Evolutionary conservation across 768 basidiomycete genomes (phyloP).

Genomic region (Leccinum pellstonianum): DNA sequence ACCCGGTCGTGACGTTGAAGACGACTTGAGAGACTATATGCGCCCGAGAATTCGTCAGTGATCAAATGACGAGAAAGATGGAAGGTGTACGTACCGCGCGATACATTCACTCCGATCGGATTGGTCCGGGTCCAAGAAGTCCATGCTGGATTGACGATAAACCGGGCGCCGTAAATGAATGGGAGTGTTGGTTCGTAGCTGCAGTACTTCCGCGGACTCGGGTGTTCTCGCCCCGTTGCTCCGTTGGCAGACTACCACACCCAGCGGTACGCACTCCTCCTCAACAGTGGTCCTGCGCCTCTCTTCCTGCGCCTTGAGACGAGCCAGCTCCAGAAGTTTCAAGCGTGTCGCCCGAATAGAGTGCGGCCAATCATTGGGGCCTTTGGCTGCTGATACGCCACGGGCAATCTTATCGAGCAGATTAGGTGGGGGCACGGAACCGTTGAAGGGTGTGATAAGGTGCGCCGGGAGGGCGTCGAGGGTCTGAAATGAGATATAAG

Average conservation of each 20-base stretch:
- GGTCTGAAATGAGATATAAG: constrained; percentile 42
- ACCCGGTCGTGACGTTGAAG: constrained; percentile 63
- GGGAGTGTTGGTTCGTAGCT: constrained; percentile 49
- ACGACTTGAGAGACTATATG: constrained; percentile 59
- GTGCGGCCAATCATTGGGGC: constrained; percentile 78
- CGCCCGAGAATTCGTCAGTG: constrained; percentile 10
- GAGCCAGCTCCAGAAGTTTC: constrained; percentile 80
- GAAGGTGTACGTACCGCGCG: constrained; percentile 51
- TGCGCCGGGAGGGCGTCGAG: constrained; percentile 81
- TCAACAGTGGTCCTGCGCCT: constrained; percentile 41
- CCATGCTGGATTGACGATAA: constrained; percentile 85
- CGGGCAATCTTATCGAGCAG: constrained; percentile 85
- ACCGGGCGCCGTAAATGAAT: constrained; percentile 50
- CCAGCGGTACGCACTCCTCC: constrained; percentile 41
- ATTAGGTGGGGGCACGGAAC: constrained; percentile 80
- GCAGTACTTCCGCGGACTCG: constrained; percentile 41
- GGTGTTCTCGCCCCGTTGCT: constrained; percentile 20
- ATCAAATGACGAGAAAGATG: constrained; percentile 7
- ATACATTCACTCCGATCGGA: constrained; percentile 49
- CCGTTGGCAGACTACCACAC: constrained; percentile 8
- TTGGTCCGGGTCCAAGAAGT: constrained; percentile 62
- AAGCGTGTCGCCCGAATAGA: constrained; percentile 78
- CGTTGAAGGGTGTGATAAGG: constrained; percentile 85
- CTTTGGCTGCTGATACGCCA: constrained; percentile 72
- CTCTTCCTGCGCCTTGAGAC: constrained; percentile 56